These are phyloP conservation scores for Salmacisia buchloeana DNA, from an alignment of 1,284 basidiomycete genomes.

Conservation along the genomic window DNA sequence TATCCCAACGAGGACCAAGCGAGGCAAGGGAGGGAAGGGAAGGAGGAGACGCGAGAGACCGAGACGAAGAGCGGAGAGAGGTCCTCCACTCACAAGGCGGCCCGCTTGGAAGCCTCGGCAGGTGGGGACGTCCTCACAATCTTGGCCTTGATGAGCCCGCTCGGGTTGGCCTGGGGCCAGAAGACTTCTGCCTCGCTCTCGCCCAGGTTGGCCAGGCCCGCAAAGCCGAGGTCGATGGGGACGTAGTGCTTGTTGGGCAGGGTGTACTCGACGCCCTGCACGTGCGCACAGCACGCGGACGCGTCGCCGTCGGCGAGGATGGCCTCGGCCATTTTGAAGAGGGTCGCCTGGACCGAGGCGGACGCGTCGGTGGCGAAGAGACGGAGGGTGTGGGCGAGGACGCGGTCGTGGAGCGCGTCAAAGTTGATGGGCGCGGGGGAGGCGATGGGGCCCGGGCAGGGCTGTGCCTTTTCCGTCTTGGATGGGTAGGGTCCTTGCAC, in stretches of 20 bases:
- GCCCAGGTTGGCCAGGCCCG: slow-evolving; percentile 32
- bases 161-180: slow-evolving; percentile 38
- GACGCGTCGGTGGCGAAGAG: slow-evolving; percentile 81
- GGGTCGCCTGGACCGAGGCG: slow-evolving; percentile 85
- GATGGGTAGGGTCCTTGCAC: not conserved
- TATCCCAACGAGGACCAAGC: no score
- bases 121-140: slow-evolving; percentile 8
- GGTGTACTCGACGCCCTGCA: slow-evolving; percentile 65
- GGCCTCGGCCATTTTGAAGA: slow-evolving; percentile 78
- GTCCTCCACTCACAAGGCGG: no score
- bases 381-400: slow-evolving; percentile 67
- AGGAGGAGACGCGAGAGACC: no score
- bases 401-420: slow-evolving; percentile 55
- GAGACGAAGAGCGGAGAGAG: no score
- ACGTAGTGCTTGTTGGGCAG: slow-evolving; percentile 69
- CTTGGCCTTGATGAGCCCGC: slow-evolving; percentile 42
- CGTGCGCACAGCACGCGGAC: slow-evolving; percentile 63
- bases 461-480: not conserved
- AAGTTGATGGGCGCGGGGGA: slow-evolving; percentile 39
- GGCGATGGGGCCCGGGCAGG: no score
- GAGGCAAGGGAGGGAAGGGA: no score
- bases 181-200: slow-evolving; percentile 44
- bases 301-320: slow-evolving; percentile 55
- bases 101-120: no score
- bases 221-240: slow-evolving; percentile 40